Evolutionary conservation across 2,329 filamentous ascomycete species (phyloP).

Genomic region (Nannizziopsis barbatae): DNA sequence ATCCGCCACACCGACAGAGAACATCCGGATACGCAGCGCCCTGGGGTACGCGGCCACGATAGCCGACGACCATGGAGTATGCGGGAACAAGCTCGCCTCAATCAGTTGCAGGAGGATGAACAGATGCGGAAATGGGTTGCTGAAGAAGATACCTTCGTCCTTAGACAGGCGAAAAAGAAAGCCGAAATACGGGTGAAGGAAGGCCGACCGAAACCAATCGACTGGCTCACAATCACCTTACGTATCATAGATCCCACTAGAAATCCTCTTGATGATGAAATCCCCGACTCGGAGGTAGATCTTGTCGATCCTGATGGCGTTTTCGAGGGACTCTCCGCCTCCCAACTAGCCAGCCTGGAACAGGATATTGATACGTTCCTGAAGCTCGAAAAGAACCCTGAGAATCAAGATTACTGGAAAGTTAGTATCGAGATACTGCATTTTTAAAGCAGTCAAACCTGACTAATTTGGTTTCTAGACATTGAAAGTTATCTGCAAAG

Average conservation of each 20-base stretch:
- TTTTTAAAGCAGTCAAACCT: constrained; percentile 7
- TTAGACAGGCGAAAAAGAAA: constrained; percentile 97
- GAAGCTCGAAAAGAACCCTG: constrained; percentile 63
- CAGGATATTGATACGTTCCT: constrained; percentile 72
- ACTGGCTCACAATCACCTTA: constrained; percentile 84
- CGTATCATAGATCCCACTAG: constrained; percentile 77
- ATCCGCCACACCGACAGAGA: constrained; percentile 27
- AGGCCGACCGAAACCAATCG: constrained; percentile 79
- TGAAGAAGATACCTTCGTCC: constrained; percentile 88
- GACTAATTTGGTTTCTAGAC: constrained; percentile 40
- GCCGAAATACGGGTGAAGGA: constrained; percentile 89
- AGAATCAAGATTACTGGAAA: constrained; percentile 81
- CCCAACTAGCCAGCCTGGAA: constrained; percentile 63
- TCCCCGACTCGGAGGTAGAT: constrained; percentile 63
- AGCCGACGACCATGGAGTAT: constrained; percentile 17
- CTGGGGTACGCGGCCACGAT: constrained; percentile 18
- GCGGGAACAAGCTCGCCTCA: constrained; percentile 38
- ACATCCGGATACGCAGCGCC: constrained; percentile 12
- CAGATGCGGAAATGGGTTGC: constrained; percentile 76
- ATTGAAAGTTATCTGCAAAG: constrained; percentile 70
- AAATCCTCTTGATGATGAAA: constrained; percentile 70
- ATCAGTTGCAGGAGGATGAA: constrained; percentile 59
- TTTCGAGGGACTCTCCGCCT: constrained; percentile 58
- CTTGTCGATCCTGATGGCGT: constrained; percentile 72
- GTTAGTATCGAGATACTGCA: constrained; percentile 29